Evolutionary conservation across 129 eudicot species (phyloP).

Genomic region (Flaveria brownii): DNA sequence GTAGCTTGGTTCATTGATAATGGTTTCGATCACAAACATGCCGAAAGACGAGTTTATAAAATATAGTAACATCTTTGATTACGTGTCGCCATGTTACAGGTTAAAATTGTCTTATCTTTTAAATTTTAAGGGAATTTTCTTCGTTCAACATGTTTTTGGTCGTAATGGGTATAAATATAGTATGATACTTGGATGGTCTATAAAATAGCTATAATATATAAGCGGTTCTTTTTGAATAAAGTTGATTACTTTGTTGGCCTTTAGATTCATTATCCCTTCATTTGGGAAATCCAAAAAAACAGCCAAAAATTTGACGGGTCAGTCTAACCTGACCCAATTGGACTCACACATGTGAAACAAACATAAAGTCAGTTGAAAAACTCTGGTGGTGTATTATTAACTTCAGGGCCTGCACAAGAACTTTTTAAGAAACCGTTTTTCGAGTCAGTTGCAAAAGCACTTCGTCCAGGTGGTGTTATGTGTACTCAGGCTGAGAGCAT

Average conservation of each 20-base stretch:
- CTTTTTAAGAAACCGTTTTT: constrained; percentile 94
- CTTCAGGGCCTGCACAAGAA: constrained; percentile 94
- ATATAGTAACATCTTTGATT: not conserved
- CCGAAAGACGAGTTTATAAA: not conserved
- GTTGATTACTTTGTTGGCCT: not conserved
- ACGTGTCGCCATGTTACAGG: not conserved
- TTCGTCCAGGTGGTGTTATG: constrained; percentile 95
- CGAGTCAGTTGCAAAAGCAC: constrained; percentile 85
- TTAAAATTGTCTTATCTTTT: not conserved
- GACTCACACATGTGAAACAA: not conserved
- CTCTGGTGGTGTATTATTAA: constrained; percentile 12
- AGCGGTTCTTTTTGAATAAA: not conserved
- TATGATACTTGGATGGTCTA: not conserved
- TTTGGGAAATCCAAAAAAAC: not conserved
- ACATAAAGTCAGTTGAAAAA: not conserved
- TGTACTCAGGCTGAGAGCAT: constrained; percentile 99
- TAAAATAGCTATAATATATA: not conserved
- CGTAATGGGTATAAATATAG: not conserved
- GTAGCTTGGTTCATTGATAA: not conserved
- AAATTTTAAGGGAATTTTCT: not conserved
- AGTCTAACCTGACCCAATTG: not conserved
- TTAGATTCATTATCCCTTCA: not conserved
- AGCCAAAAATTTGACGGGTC: not conserved
- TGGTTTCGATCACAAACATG: not conserved
- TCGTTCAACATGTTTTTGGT: not conserved